Evolutionary conservation across 495 filamentous ascomycete species (phyloP).

Genomic region (Xylaria flabelliformis): DNA sequence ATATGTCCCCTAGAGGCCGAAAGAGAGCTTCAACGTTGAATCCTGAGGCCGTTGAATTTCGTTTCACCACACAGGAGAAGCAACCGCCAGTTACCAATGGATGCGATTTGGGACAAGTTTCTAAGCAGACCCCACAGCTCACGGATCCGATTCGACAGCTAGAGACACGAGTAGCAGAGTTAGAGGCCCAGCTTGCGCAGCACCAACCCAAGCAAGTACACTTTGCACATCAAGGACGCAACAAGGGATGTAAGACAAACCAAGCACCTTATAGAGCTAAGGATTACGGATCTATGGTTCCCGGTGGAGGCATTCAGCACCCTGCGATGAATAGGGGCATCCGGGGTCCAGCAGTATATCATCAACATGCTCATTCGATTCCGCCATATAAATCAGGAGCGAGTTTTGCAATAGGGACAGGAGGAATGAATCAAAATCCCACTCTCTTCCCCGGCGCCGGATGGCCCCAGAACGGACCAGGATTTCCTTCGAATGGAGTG

Average conservation of each 20-base stretch:
- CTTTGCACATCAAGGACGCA: slow-evolving; percentile 14
- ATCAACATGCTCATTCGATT: neutral
- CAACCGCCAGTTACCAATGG: neutral
- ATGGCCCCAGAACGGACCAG: neutral
- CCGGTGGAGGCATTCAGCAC: neutral
- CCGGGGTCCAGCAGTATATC: slow-evolving; percentile 6
- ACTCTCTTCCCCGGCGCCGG: neutral
- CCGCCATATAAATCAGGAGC: neutral
- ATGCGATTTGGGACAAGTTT: neutral
- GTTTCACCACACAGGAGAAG: slow-evolving; percentile 8
- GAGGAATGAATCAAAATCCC: neutral
- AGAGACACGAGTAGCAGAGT: slow-evolving; percentile 25
- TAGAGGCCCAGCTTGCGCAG: slow-evolving; percentile 24
- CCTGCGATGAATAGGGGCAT: slow-evolving; percentile 9
- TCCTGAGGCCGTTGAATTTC: slow-evolving; percentile 34
- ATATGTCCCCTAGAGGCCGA: slow-evolving; percentile 10
- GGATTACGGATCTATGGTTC: neutral
- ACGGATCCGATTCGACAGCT: slow-evolving; percentile 19
- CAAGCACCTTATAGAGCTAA: neutral
- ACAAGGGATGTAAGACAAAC: slow-evolving; percentile 3
- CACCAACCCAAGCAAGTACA: slow-evolving; percentile 8
- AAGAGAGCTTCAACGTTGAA: slow-evolving; percentile 29
- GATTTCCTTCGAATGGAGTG: slow-evolving; percentile 3
- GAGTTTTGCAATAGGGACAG: neutral
- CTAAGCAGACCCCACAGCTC: neutral